Evolutionary conservation across 2,329 filamentous ascomycete species (phyloP).

Genomic region (Neofusicoccum laricinum): DNA sequence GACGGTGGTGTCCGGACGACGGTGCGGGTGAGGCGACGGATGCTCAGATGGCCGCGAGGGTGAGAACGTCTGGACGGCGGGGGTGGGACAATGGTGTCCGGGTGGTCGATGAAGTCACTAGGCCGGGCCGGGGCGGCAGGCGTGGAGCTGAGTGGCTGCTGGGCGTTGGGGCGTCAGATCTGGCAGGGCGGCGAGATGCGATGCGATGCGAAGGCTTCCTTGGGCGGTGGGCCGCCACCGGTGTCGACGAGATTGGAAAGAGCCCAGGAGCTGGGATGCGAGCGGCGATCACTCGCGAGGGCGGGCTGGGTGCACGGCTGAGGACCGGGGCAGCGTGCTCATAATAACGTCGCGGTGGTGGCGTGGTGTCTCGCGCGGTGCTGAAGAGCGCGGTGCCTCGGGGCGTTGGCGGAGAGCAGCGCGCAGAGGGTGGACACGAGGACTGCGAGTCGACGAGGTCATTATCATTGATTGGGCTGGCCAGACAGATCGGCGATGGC

Average conservation of each 20-base stretch:
- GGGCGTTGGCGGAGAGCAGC: neutral
- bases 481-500: conserved; percentile 11
- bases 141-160: neutral
- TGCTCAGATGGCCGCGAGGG: neutral
- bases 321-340: neutral
- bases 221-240: neutral
- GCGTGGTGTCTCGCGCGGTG: neutral
- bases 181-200: neutral
- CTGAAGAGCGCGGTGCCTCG: neutral
- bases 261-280: neutral
- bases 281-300: conserved; percentile 5
- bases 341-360: neutral
- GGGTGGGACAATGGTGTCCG: neutral
- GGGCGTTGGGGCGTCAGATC: neutral
- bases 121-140: neutral
- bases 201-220: neutral
- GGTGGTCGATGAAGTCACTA: conserved; percentile 8
- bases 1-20: neutral
- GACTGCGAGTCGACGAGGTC: neutral
- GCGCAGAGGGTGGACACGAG: neutral
- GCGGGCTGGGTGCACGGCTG: neutral
- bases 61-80: neutral
- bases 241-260: neutral
- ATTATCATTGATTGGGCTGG: conserved; percentile 13
- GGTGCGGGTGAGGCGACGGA: neutral